Percentiles rank a stretch among this genome's conserved stretches.
Evolutionary conservation across 495 filamentous ascomycete species (phyloP).

Genomic region (Aspergillus incahuasiensis): DNA sequence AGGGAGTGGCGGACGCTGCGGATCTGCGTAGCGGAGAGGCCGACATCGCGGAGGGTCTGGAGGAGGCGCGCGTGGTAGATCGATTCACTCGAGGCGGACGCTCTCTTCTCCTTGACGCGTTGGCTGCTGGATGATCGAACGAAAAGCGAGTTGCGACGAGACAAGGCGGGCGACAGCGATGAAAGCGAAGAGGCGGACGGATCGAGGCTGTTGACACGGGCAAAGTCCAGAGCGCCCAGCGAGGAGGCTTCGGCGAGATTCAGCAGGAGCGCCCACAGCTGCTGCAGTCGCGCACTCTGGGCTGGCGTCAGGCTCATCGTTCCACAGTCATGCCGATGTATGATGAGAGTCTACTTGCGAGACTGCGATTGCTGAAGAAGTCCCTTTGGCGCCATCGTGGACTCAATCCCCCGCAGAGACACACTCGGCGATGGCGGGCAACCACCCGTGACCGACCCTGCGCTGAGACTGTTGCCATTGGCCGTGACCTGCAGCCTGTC

Average conservation of each 20-base stretch:
- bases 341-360: too few relatives aligned
- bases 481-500: too few relatives aligned
- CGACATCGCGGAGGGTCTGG: constrained; percentile 16
- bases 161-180: background rate
- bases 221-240: constrained; percentile 7
- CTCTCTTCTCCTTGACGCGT: background rate
- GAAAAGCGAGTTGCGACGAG: constrained; percentile 7
- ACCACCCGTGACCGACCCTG: too few relatives aligned
- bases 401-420: too few relatives aligned
- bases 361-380: too few relatives aligned
- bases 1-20: constrained; percentile 22
- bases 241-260: constrained; percentile 11
- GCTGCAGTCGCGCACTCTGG: background rate
- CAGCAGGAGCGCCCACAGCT: constrained; percentile 8
- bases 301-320: background rate
- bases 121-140: background rate
- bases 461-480: too few relatives aligned
- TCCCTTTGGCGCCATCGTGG: too few relatives aligned
- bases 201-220: background rate
- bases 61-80: constrained; percentile 8
- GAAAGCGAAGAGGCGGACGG: background rate
- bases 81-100: background rate
- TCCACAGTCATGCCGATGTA: background rate
- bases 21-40: constrained; percentile 20
- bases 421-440: too few relatives aligned